A percentile compares a stretch with the other conserved stretches of the same genome.
phyloP scores from a whole-genome alignment of 768 basidiomycete genomes.

The Tulasnella sp. region DNA sequence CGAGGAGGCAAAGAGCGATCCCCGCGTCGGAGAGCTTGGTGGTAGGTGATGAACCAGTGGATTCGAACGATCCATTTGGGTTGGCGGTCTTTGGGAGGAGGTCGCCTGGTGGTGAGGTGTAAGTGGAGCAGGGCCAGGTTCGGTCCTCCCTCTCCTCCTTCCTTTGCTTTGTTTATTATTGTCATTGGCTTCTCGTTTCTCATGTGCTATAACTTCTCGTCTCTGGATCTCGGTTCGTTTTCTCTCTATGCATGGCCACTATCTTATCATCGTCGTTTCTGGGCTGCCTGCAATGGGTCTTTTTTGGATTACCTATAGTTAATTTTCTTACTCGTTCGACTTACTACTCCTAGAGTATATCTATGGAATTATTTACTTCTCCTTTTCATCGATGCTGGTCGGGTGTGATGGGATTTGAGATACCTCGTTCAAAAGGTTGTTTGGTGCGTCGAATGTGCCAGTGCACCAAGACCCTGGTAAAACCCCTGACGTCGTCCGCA shows the following conservation, averaged over 20 bases:
- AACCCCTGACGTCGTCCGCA: neutral
- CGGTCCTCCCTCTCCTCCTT: neutral
- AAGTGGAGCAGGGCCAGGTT: neutral
- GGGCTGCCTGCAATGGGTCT: neutral
- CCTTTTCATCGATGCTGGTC: too few relatives aligned
- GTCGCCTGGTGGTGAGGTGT: neutral
- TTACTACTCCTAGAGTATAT: neutral
- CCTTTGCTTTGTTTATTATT: neutral
- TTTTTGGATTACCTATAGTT: neutral
- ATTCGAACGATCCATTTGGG: neutral
- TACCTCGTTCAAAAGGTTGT: neutral
- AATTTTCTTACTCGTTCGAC: neutral
- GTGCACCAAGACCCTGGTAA: neutral
- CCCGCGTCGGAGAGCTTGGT: neutral
- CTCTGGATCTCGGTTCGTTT: neutral
- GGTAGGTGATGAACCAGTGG: neutral
- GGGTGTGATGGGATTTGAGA: neutral
- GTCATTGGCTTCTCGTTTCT: neutral
- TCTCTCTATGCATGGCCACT: neutral
- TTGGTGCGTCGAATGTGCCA: neutral
- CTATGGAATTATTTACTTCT: neutral
- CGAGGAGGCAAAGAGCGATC: neutral
- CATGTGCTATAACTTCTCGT: neutral
- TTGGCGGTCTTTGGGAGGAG: neutral
- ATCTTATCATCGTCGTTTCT: neutral